Percentiles rank a stretch among this genome's conserved stretches.
Conservation (phyloP, 2,329 filamentous ascomycete species). For the Microdochium nivale region DNA sequence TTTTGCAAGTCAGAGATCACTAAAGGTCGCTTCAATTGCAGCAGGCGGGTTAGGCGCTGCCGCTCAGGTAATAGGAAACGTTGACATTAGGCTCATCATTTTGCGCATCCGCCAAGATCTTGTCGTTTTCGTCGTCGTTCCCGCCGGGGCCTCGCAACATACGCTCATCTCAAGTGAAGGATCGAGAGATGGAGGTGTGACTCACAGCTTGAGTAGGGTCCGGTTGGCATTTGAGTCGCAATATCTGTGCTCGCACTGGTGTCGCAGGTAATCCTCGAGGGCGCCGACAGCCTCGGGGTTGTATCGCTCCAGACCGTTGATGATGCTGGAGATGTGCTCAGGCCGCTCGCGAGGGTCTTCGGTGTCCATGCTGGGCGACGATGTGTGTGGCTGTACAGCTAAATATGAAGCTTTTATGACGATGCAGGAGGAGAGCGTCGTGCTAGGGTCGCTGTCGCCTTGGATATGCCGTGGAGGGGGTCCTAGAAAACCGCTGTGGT, state of each 20-base stretch:
- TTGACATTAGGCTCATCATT: conserved; percentile 72
- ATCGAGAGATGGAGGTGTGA: conserved; percentile 20
- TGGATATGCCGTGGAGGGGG: not conserved
- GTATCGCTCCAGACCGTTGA: conserved; percentile 96
- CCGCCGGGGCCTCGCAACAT: conserved; percentile 1
- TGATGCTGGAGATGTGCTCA: conserved; percentile 84
- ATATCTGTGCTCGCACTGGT: conserved; percentile 91
- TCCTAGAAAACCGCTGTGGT: conserved; percentile 17
- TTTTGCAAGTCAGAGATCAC: not conserved
- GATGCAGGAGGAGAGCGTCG: conserved; percentile 4
- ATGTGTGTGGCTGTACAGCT: conserved; percentile 9
- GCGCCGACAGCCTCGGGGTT: conserved; percentile 92
- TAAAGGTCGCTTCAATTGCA: not conserved
- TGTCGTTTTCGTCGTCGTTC: not conserved
- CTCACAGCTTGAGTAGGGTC: conserved; percentile 93
- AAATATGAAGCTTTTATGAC: conserved; percentile 10
- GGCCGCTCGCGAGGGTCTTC: conserved; percentile 90
- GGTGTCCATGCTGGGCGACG: conserved; percentile 47
- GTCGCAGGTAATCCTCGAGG: conserved; percentile 89
- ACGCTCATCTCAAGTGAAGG: not conserved
- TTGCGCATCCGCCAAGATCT: conserved; percentile 5
- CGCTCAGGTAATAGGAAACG: conserved; percentile 99
- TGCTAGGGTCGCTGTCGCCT: not conserved
- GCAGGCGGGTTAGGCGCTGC: conserved; percentile 23
- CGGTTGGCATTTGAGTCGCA: conserved; percentile 97